Conservation (phyloP, 306 rosid species). For the Datisca glomerata region DNA sequence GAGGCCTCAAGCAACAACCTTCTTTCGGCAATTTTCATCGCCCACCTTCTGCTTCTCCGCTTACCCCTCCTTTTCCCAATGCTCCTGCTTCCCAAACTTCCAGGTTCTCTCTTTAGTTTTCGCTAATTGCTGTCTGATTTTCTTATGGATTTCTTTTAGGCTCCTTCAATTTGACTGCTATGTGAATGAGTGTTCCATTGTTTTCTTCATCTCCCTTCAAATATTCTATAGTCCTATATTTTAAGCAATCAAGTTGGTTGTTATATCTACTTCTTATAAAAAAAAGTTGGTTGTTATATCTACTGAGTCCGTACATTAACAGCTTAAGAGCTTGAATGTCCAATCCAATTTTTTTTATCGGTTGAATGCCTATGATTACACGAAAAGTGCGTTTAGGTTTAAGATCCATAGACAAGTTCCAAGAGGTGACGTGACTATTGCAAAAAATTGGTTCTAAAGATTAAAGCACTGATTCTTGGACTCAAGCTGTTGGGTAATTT, state of each 20-base stretch:
- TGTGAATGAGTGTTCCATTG: not conserved
- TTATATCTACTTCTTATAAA: not conserved
- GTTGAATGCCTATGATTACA: too few relatives aligned
- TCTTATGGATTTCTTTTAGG: not conserved
- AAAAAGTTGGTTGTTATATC: not conserved
- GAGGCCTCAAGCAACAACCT: conserved; percentile 22
- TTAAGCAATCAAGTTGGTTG: not conserved
- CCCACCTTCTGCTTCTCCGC: conserved; percentile 20
- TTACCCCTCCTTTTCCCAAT: conserved; percentile 6
- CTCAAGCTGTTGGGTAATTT: too few relatives aligned
- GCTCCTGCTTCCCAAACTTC: conserved; percentile 14
- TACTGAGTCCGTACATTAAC: too few relatives aligned
- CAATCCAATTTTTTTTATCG: too few relatives aligned
- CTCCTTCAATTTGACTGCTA: not conserved
- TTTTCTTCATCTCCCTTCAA: not conserved
- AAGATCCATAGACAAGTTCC: too few relatives aligned
- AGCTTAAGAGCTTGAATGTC: too few relatives aligned
- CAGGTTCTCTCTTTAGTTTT: conserved; percentile 18
- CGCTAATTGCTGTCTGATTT: not conserved
- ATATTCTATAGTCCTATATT: not conserved
- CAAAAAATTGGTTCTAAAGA: too few relatives aligned
- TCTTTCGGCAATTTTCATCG: conserved; percentile 27
- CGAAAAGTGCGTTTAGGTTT: too few relatives aligned
- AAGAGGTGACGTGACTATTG: too few relatives aligned
- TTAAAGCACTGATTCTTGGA: too few relatives aligned